Percentiles rank a stretch among this genome's conserved stretches.
phyloP scores from a whole-genome alignment of 768 basidiomycete genomes.

The Inosperma sp. region DNA sequence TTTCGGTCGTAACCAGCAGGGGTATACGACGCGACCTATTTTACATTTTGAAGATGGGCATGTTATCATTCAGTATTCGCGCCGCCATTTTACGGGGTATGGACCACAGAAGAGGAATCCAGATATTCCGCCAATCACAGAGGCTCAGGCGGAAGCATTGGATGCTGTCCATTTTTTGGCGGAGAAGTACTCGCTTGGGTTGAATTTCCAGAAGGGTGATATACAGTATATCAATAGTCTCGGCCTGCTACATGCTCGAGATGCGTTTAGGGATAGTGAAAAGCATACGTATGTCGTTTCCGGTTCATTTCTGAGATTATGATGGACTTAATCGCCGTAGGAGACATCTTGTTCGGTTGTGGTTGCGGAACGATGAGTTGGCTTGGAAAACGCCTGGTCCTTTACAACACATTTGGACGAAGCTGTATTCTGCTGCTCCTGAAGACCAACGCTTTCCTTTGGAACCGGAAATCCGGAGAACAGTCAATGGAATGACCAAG shows the following conservation, averaged over 20 bases:
- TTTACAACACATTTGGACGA: slow-evolving; percentile 35
- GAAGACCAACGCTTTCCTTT: slow-evolving; percentile 43
- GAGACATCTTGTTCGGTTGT: slow-evolving; percentile 42
- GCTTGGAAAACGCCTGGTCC: slow-evolving; percentile 42
- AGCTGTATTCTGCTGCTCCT: slow-evolving; percentile 35
- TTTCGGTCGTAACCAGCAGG: slow-evolving; percentile 35
- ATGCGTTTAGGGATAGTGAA: slow-evolving; percentile 40
- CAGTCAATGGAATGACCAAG: slow-evolving; percentile 31
- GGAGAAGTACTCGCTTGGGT: slow-evolving; percentile 38
- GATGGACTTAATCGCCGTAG: slow-evolving; percentile 19
- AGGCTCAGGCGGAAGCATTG: slow-evolving; percentile 47
- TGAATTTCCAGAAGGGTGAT: slow-evolving; percentile 47
- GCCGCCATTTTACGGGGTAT: slow-evolving; percentile 43
- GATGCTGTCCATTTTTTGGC: slow-evolving; percentile 43
- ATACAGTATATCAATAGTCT: slow-evolving; percentile 48
- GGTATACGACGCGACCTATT: slow-evolving; percentile 35
- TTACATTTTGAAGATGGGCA: slow-evolving; percentile 38
- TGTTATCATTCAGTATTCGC: slow-evolving; percentile 43
- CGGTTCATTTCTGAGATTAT: neutral
- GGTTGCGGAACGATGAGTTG: slow-evolving; percentile 44
- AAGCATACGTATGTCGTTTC: slow-evolving; percentile 35
- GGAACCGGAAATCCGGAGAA: slow-evolving; percentile 41
- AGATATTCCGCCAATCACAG: slow-evolving; percentile 43
- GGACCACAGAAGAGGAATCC: slow-evolving; percentile 30
- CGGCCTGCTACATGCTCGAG: slow-evolving; percentile 41